phyloP scores from a whole-genome alignment of 2,329 filamentous ascomycete species.

The Didymella pinodella region DNA sequence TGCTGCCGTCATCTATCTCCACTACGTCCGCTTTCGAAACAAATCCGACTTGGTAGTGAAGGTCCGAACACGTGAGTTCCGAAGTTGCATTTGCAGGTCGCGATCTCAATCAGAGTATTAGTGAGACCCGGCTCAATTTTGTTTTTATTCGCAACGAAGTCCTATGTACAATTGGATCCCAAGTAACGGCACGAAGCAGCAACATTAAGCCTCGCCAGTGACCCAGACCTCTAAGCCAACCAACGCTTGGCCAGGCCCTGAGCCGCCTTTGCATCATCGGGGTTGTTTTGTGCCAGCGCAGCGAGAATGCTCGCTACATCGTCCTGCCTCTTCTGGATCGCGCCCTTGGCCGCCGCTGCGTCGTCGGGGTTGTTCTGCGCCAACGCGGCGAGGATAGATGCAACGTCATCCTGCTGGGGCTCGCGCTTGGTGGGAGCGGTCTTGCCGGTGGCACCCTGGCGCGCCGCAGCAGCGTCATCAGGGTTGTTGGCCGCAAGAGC shows the following conservation, averaged over 20 bases:
- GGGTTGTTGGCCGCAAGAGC: conserved; percentile 36
- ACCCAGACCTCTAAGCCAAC: conserved; percentile 16
- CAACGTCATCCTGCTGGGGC: conserved; percentile 23
- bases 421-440: conserved; percentile 8
- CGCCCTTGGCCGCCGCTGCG: conserved; percentile 24
- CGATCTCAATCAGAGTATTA: conserved; percentile 14
- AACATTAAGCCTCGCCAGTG: background rate
- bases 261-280: conserved; percentile 30
- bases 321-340: conserved; percentile 28
- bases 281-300: conserved; percentile 29
- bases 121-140: conserved; percentile 18
- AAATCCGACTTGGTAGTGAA: background rate
- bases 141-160: conserved; percentile 10
- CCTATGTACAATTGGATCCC: conserved; percentile 12
- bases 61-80: background rate
- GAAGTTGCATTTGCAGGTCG: background rate
- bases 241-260: conserved; percentile 25
- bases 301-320: conserved; percentile 32
- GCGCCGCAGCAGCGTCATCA: conserved; percentile 35
- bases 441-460: conserved; percentile 16
- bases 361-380: conserved; percentile 29
- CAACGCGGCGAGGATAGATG: conserved; percentile 25
- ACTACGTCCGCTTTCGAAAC: conserved; percentile 1
- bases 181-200: background rate
- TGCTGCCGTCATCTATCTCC: conserved; percentile 5